phyloP scores from a whole-genome alignment of 805 yeast species.

The Lipomyces sp. region DNA sequence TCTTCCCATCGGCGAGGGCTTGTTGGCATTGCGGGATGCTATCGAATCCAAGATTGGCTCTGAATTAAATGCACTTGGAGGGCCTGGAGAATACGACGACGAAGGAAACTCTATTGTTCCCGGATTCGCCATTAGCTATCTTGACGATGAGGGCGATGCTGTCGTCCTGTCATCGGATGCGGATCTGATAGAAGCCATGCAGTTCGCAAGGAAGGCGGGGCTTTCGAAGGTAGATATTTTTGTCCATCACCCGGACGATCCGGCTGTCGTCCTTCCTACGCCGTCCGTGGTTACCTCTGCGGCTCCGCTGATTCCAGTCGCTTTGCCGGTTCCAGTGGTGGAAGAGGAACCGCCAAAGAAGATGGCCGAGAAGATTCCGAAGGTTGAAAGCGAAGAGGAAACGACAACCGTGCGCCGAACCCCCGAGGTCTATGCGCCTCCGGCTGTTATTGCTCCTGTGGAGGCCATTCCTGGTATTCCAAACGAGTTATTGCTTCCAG shows the following conservation, averaged over 20 bases:
- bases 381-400: too few relatives aligned
- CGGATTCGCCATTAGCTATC: slow-evolving; percentile 66
- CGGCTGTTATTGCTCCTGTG: not conserved
- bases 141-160: slow-evolving; percentile 81
- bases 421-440: not conserved
- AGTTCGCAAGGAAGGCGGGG: slow-evolving; percentile 48
- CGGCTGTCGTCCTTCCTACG: slow-evolving; percentile 34
- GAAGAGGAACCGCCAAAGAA: slow-evolving; percentile 1
- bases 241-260: slow-evolving; percentile 63
- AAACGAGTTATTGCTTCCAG: slow-evolving; percentile 60
- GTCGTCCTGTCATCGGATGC: slow-evolving; percentile 71
- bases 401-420: too few relatives aligned
- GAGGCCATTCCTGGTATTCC: slow-evolving; percentile 54
- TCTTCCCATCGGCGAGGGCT: slow-evolving; percentile 55
- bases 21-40: slow-evolving; percentile 45
- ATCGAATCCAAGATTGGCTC: slow-evolving; percentile 42
- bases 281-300: slow-evolving; percentile 25
- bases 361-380: not conserved
- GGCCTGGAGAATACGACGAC: slow-evolving; percentile 32
- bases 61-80: slow-evolving; percentile 43
- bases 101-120: slow-evolving; percentile 16
- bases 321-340: slow-evolving; percentile 21
- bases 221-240: slow-evolving; percentile 66
- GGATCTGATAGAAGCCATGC: slow-evolving; percentile 73
- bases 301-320: slow-evolving; percentile 27